Conservation (phyloP, 163 green algal species). For the Scenedesmus sp. region DNA sequence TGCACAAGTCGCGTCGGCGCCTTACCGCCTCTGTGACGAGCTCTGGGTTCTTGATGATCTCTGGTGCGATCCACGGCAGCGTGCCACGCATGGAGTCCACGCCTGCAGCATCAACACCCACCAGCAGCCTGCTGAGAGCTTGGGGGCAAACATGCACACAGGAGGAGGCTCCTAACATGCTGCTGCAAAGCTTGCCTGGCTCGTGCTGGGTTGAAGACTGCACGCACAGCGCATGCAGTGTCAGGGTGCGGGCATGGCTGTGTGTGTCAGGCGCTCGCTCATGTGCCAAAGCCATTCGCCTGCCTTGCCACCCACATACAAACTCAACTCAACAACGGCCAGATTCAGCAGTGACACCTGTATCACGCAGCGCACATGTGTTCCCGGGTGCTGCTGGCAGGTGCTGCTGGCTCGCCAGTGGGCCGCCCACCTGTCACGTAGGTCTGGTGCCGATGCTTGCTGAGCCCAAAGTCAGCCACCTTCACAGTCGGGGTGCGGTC, state of each 20-base stretch:
- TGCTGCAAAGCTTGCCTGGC: neutral
- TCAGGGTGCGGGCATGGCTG: too few relatives aligned
- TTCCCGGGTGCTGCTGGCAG: too few relatives aligned
- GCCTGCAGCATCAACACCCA: slow-evolving; percentile 17
- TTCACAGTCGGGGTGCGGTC: slow-evolving; percentile 68
- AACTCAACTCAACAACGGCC: too few relatives aligned
- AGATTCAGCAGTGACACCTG: too few relatives aligned
- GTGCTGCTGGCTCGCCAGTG: too few relatives aligned
- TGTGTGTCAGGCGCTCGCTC: too few relatives aligned
- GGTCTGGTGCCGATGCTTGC: slow-evolving; percentile 70
- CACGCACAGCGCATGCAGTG: too few relatives aligned
- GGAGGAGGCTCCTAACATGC: neutral
- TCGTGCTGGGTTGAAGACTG: too few relatives aligned
- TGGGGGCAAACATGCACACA: neutral
- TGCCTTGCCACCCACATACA: too few relatives aligned
- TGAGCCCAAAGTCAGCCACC: slow-evolving; percentile 82
- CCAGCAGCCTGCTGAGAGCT: neutral
- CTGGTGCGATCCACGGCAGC: slow-evolving; percentile 86
- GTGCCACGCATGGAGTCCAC: slow-evolving; percentile 76
- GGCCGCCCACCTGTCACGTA: slow-evolving; percentile 55
- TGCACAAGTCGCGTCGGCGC: too few relatives aligned
- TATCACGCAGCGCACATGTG: too few relatives aligned
- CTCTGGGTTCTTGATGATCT: slow-evolving; percentile 72
- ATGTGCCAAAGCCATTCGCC: too few relatives aligned
- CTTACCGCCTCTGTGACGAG: neutral